Evolutionary conservation across 768 basidiomycete genomes (phyloP).

Genomic region (Cystofilobasidium capitatum): DNA sequence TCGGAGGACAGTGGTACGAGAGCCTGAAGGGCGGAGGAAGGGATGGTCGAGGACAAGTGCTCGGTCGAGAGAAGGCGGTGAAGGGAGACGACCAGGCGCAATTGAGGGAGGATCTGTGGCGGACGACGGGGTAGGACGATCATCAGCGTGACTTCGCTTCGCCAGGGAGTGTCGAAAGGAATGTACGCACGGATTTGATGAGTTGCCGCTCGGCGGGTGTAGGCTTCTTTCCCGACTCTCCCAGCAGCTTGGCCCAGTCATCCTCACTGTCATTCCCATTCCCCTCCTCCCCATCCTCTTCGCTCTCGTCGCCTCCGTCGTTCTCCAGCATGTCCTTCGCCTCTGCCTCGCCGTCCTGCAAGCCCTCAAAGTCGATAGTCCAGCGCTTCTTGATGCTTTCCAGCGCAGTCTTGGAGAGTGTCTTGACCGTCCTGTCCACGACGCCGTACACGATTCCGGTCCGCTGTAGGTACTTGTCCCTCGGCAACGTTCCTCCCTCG

Average conservation of each 20-base stretch:
- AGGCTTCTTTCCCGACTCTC: not conserved
- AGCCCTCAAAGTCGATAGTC: not conserved
- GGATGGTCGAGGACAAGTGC: not conserved
- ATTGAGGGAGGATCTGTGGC: not conserved
- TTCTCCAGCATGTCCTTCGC: slow-evolving; percentile 14
- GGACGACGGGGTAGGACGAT: not conserved
- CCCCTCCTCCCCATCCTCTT: not conserved
- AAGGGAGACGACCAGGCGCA: not conserved
- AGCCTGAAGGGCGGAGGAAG: not conserved
- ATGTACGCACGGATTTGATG: slow-evolving; percentile 8
- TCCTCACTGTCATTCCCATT: slow-evolving; percentile 13
- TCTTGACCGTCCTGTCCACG: not conserved
- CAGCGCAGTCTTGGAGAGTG: not conserved
- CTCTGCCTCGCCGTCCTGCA: slow-evolving; percentile 20
- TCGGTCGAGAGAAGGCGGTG: not conserved
- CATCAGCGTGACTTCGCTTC: too few species aligned
- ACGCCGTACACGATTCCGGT: not conserved
- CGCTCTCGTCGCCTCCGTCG: not conserved
- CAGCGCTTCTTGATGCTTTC: not conserved
- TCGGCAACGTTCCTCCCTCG: not conserved
- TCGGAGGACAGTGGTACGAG: slow-evolving; percentile 4
- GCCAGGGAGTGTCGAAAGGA: not conserved
- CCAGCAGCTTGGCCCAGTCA: slow-evolving; percentile 21
- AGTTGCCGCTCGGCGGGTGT: slow-evolving; percentile 4
- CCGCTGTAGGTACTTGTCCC: not conserved